Base-by-base conservation (phyloP, 2,329 filamentous ascomycete species). In the Amauroascus verrucosus region DNA sequence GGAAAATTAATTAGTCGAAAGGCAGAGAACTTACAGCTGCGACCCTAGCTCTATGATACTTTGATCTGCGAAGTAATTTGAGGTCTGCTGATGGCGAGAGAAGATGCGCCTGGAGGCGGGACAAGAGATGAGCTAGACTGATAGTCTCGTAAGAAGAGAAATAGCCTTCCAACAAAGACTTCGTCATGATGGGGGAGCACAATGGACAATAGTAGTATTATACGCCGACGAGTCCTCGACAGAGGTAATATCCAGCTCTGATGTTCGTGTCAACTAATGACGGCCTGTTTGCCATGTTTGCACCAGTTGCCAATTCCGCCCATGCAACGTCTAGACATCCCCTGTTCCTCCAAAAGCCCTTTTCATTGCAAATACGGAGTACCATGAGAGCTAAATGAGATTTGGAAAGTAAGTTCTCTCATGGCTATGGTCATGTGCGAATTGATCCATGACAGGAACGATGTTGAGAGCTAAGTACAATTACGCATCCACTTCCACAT, bases 51-150 rank as follows among this genome's bases (percentile, higher is more conserved):
- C 71, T 68, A 57, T 74, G 70, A 52, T 69, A 69, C 45, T 71
- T 67, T 28, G 71, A 69, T 55, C 63, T 65, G 32, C 63, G 67
- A 37, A 72, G 58, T 11, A 65, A 60, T 55, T 64, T 67, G 18
- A 71, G 59, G 40, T 72, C 68, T 35, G 68, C 60, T 11, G 60
- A 63, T 7, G 64, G 61, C 3, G 70, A 69, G 49, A 74, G 67
- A 35, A 75, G 62, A 48, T 75, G 71, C 54, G 70, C 62, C 55
- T 71, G 70, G 22, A 74, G 65, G 28, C 72, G 69, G 14, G 66
- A 62, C 38, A 75, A 63, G n/a, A 73, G 64, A 40, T 70, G 69
- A 28, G 69, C 63, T 14, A 73, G 62, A 47, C 67, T 72, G 38
- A 74, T 63, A n/a, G 67, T 61, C 22, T 63, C 62, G 35, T 69